Conservation (phyloP, 2,329 filamentous ascomycete genomes). For the Podosphaera xanthii region DNA sequence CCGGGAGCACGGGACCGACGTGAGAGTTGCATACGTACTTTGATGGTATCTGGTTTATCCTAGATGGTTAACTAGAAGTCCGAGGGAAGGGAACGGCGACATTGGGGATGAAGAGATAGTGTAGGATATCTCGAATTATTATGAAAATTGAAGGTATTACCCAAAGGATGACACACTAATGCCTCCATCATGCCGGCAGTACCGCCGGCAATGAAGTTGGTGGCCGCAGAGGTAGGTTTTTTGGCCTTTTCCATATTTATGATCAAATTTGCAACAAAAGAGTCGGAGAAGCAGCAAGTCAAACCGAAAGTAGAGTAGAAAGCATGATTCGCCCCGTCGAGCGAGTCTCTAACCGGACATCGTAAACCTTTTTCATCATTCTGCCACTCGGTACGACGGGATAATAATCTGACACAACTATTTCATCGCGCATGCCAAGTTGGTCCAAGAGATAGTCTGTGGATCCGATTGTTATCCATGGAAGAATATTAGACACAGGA, state of each 20-base stretch:
- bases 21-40: slow-evolving; percentile 98
- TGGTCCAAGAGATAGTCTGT: background rate
- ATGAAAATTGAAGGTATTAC: slow-evolving; percentile 20
- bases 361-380: background rate
- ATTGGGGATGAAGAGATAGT: slow-evolving; percentile 1
- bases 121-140: background rate
- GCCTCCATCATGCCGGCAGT: slow-evolving; percentile 99
- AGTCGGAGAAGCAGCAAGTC: no score
- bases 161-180: slow-evolving; percentile 79
- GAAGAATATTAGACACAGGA: no score
- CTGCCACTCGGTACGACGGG: background rate
- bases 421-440: background rate
- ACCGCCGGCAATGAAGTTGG: slow-evolving; percentile 84
- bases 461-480: background rate
- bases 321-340: no score
- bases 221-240: slow-evolving; percentile 63
- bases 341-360: background rate
- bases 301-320: no score
- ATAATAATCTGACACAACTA: background rate
- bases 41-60: slow-evolving; percentile 54
- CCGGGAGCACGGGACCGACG: slow-evolving; percentile 63
- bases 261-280: background rate
- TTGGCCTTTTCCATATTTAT: slow-evolving; percentile 22
- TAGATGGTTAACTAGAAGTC: background rate
- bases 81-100: slow-evolving; percentile 5